Conservation (phyloP, 1,139 yeast species). For the Fermentozyma sake region DNA sequence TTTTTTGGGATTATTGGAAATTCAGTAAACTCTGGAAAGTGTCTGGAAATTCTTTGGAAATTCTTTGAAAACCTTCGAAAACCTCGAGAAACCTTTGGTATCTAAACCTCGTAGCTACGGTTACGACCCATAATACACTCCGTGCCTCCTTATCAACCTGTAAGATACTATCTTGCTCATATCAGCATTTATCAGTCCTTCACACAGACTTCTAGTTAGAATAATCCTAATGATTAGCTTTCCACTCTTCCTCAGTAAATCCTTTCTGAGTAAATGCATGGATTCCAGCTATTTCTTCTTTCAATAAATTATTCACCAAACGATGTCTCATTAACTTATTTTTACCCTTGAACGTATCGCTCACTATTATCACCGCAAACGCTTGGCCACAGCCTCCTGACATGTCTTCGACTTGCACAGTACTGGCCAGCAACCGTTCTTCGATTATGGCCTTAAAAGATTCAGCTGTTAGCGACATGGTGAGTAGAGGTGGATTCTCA, state of each 20-base stretch:
- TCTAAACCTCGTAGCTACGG: too few species aligned
- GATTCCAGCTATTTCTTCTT: constrained; percentile 76
- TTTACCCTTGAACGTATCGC: constrained; percentile 67
- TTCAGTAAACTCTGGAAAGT: too few species aligned
- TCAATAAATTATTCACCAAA: constrained; percentile 71
- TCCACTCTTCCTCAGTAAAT: constrained; percentile 70
- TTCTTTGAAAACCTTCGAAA: too few species aligned
- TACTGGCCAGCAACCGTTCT: constrained; percentile 46
- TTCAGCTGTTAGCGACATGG: constrained; percentile 43
- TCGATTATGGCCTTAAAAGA: constrained; percentile 42
- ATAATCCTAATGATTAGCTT: neutral
- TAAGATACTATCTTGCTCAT: too few species aligned
- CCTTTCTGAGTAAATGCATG: constrained; percentile 96
- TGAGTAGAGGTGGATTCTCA: too few species aligned
- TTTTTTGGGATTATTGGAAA: too few species aligned
- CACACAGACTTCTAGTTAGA: neutral
- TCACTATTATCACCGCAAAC: constrained; percentile 80
- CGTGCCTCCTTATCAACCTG: too few species aligned
- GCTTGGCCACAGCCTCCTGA: constrained; percentile 90
- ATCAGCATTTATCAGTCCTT: constrained; percentile 1
- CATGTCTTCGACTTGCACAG: constrained; percentile 65
- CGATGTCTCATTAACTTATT: constrained; percentile 85
- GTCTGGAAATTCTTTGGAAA: too few species aligned
- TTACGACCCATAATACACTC: too few species aligned
- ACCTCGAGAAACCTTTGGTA: too few species aligned